These are phyloP conservation scores for Mycothermus thermophilus DNA, from an alignment of 495 filamentous ascomycete species.

Conservation along the genomic window DNA sequence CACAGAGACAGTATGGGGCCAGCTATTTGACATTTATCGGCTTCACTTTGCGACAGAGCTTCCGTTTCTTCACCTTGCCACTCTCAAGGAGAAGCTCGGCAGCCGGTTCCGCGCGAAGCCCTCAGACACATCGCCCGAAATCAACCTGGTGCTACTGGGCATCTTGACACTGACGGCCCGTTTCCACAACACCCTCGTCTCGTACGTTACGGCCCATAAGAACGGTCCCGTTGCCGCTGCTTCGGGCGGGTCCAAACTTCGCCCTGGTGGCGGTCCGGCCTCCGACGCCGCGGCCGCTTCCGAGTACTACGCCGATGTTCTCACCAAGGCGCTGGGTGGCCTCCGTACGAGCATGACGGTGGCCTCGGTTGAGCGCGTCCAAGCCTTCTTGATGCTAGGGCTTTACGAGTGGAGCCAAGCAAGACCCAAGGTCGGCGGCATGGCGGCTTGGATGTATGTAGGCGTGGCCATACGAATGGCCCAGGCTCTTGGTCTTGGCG, in stretches of 20 bases:
- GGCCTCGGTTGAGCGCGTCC: slow-evolving; percentile 54
- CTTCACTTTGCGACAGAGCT: slow-evolving; percentile 70
- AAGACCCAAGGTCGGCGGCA: slow-evolving; percentile 40
- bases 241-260: slow-evolving; percentile 25
- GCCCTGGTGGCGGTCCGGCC: slow-evolving; percentile 14
- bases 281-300: slow-evolving; percentile 53
- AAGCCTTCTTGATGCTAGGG: slow-evolving; percentile 69
- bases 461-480: slow-evolving; percentile 64
- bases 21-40: slow-evolving; percentile 67
- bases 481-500: slow-evolving; percentile 55
- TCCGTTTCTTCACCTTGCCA: slow-evolving; percentile 69
- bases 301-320: slow-evolving; percentile 63
- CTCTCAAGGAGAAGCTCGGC: slow-evolving; percentile 47
- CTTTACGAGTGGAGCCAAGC: slow-evolving; percentile 77
- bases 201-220: slow-evolving; percentile 39
- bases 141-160: slow-evolving; percentile 58
- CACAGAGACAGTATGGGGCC: slow-evolving; percentile 55
- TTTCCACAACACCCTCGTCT: slow-evolving; percentile 56
- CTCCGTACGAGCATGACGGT: slow-evolving; percentile 39
- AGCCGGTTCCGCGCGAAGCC: slow-evolving; percentile 27
- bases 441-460: slow-evolving; percentile 64
- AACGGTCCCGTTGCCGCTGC: slow-evolving; percentile 11
- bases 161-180: slow-evolving; percentile 69
- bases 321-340: slow-evolving; percentile 50
- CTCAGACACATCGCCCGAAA: slow-evolving; percentile 32